A percentile compares a stretch with the other conserved stretches of the same genome.
Evolutionary conservation across 2,329 filamentous ascomycete species (phyloP).

Genomic region (Lachnellula occidentalis): DNA sequence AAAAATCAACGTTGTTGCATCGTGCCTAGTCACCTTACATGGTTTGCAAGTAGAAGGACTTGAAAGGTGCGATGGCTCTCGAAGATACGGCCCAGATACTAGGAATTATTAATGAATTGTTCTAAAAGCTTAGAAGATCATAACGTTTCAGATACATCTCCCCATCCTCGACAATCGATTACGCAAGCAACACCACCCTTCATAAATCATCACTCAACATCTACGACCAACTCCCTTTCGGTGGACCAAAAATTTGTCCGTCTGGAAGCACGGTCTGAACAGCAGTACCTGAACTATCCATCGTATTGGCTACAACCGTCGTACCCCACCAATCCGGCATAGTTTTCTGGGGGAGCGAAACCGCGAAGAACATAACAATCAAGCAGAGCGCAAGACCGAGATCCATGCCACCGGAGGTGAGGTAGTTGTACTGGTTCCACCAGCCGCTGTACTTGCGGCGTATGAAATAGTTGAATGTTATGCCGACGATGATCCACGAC

Average conservation of each 20-base stretch:
- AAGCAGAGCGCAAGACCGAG: slow-evolving; percentile 61
- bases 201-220: background rate
- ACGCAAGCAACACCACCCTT: background rate
- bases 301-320: slow-evolving; percentile 30
- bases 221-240: slow-evolving; percentile 8
- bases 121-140: background rate
- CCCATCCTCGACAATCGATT: background rate
- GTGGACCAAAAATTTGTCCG: slow-evolving; percentile 16
- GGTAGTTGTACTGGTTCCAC: slow-evolving; percentile 76
- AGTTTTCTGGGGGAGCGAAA: slow-evolving; percentile 52
- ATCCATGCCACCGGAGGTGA: slow-evolving; percentile 66
- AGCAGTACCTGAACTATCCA: slow-evolving; percentile 4
- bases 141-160: background rate
- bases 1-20: too few species aligned
- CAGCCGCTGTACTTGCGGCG: slow-evolving; percentile 60
- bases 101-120: too few species aligned
- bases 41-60: too few species aligned
- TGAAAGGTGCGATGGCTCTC: too few species aligned
- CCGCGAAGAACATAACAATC: slow-evolving; percentile 63
- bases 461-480: slow-evolving; percentile 63
- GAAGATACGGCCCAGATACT: too few species aligned
- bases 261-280: slow-evolving; percentile 7
- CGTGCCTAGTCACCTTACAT: too few species aligned
- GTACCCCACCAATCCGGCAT: slow-evolving; percentile 48
- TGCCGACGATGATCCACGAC: slow-evolving; percentile 58